These are phyloP conservation scores for Acacia concinna DNA, from an alignment of 331 rosid species.

Conservation along the genomic window DNA sequence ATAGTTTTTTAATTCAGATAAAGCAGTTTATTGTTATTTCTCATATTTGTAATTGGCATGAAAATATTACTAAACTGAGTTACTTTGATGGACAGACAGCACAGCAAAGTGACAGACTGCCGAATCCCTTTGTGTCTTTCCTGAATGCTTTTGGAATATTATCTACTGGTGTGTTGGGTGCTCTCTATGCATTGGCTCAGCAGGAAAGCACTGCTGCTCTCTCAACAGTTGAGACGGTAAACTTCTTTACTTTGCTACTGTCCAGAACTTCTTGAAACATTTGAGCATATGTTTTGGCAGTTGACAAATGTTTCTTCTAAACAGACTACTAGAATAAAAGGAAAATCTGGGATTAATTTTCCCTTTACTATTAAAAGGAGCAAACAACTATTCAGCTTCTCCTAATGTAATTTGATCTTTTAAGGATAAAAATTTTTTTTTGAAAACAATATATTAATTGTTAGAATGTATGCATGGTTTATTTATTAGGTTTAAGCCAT, in stretches of 20 bases:
- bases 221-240: constrained; percentile 65
- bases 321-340: neutral
- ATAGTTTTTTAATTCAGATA: constrained; percentile 35
- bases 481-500: constrained; percentile 31
- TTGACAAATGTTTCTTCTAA: constrained; percentile 26
- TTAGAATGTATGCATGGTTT: constrained; percentile 8
- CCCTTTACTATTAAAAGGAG: neutral
- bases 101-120: constrained; percentile 38
- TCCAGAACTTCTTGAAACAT: constrained; percentile 12
- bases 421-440: neutral
- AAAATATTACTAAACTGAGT: constrained; percentile 33
- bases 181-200: constrained; percentile 65
- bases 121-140: constrained; percentile 47
- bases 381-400: neutral
- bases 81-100: constrained; percentile 50
- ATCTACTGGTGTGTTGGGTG: constrained; percentile 70
- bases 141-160: constrained; percentile 64
- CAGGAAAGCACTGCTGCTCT: constrained; percentile 56
- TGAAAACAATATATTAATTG: neutral
- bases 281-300: constrained; percentile 25
- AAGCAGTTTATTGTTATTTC: constrained; percentile 20
- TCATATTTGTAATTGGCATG: constrained; percentile 31
- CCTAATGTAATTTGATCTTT: constrained; percentile 4
- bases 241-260: constrained; percentile 24
- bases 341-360: constrained; percentile 16